Evolutionary conservation across 768 basidiomycete species (phyloP).

Genomic region (Boletus rex-veris): DNA sequence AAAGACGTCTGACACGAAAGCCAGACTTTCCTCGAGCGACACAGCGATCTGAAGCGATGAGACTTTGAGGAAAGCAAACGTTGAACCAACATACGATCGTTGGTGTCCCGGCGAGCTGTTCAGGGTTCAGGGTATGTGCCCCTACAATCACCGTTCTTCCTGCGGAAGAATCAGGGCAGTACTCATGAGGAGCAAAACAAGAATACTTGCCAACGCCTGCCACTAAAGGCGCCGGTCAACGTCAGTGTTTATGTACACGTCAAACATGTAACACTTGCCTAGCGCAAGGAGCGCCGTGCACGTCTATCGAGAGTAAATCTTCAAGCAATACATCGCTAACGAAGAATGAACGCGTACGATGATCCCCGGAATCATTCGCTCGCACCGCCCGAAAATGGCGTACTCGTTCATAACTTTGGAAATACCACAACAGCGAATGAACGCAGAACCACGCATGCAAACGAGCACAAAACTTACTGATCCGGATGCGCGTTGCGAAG

Average conservation of each 20-base stretch:
- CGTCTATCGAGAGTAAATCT: not conserved
- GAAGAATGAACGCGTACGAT: not conserved
- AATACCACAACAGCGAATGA: not conserved
- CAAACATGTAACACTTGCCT: not conserved
- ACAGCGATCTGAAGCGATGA: not conserved
- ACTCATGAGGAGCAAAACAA: not conserved
- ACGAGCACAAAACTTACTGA: not conserved
- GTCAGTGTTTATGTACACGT: not conserved
- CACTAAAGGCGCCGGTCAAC: not conserved
- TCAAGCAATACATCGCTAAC: not conserved
- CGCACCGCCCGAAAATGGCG: not conserved
- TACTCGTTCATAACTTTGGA: constrained; percentile 1
- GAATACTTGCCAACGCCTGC: constrained; percentile 1
- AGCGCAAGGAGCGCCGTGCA: constrained; percentile 1
- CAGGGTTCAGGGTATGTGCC: not conserved
- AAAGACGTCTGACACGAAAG: constrained; percentile 1
- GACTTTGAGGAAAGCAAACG: not conserved
- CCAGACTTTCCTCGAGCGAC: not conserved
- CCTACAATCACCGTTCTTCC: not conserved
- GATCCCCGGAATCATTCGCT: constrained; percentile 2
- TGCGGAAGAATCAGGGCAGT: not conserved
- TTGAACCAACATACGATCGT: not conserved
- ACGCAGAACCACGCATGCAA: not conserved
- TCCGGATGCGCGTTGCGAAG: constrained; percentile 4
- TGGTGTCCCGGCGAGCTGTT: not conserved